phyloP scores from a whole-genome alignment of 768 basidiomycete genomes.

The Panus rudis region DNA sequence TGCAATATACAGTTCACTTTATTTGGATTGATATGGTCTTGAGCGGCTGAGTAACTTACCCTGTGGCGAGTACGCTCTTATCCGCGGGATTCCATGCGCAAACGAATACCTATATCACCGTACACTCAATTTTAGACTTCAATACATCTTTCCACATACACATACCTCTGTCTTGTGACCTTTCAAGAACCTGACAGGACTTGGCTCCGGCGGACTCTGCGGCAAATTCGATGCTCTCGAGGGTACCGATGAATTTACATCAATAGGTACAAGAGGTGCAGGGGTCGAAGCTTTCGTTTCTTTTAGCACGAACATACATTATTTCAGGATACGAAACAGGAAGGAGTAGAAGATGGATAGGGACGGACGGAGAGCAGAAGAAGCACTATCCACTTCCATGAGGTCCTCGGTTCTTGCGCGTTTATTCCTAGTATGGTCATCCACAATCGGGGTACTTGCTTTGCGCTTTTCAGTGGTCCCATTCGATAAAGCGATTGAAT shows the following conservation, averaged over 20 bases:
- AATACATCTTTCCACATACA: constrained; percentile 2
- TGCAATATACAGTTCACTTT: not conserved
- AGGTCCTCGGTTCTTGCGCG: constrained; percentile 38
- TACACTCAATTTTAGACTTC: constrained; percentile 13
- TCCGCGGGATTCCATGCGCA: constrained; percentile 72
- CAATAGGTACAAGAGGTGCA: not conserved
- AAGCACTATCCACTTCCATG: constrained; percentile 30
- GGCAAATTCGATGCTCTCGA: not conserved
- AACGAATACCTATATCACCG: constrained; percentile 61
- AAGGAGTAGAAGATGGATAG: not conserved
- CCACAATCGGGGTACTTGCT: constrained; percentile 11
- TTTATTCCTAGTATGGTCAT: constrained; percentile 50
- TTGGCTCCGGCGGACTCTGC: not conserved
- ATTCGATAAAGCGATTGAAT: not conserved
- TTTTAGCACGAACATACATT: not conserved
- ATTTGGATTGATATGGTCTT: not conserved
- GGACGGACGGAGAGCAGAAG: constrained; percentile 24
- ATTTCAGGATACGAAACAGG: not conserved
- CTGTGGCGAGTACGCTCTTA: constrained; percentile 58
- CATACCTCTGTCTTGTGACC: constrained; percentile 12
- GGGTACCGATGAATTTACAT: not conserved
- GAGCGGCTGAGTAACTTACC: constrained; percentile 38
- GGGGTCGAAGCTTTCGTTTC: not conserved
- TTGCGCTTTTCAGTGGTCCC: constrained; percentile 16
- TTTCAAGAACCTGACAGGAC: constrained; percentile 7